These are phyloP conservation scores for Clarireedia paspali DNA, from an alignment of 2,329 filamentous ascomycete genomes.

Conservation along the genomic window DNA sequence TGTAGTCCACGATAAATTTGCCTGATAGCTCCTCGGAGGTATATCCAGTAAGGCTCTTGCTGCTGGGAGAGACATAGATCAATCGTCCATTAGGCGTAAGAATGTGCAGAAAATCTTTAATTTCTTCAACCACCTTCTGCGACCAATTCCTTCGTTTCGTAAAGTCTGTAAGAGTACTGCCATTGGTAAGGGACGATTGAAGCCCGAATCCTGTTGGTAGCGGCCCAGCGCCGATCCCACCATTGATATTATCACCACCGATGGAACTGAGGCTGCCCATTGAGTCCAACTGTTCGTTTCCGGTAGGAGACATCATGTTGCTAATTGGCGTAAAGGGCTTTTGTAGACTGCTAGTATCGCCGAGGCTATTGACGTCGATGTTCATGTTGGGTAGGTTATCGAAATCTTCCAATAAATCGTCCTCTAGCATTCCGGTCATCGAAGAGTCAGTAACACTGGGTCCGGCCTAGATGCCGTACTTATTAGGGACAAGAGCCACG, in stretches of 20 bases:
- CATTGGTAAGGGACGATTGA: constrained; percentile 23
- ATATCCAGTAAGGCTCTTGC: constrained; percentile 69
- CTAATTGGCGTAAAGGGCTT: constrained; percentile 25
- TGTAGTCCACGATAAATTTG: constrained; percentile 69
- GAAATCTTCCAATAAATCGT: constrained; percentile 33
- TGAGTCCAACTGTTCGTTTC: constrained; percentile 14
- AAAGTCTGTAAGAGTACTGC: constrained; percentile 56
- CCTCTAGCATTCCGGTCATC: constrained; percentile 37
- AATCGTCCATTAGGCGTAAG: constrained; percentile 78
- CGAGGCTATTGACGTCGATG: constrained; percentile 32
- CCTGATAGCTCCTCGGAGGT: constrained; percentile 62
- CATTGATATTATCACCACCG: constrained; percentile 18
- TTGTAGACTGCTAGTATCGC: constrained; percentile 12
- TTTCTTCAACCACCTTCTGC: constrained; percentile 79
- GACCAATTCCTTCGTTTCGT: constrained; percentile 72
- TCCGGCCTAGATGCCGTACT: constrained; percentile 9
- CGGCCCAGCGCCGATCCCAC: constrained; percentile 26
- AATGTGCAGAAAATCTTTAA: constrained; percentile 83
- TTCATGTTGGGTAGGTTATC: constrained; percentile 36
- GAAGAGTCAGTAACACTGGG: constrained; percentile 22
- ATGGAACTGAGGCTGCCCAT: constrained; percentile 6
- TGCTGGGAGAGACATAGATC: constrained; percentile 77
- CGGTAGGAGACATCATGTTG: constrained; percentile 14
- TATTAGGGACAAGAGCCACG: background rate
- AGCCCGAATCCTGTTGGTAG: constrained; percentile 26